phyloP scores from a whole-genome alignment of 179 eudicot species.

The Corrigiola litoralis region DNA sequence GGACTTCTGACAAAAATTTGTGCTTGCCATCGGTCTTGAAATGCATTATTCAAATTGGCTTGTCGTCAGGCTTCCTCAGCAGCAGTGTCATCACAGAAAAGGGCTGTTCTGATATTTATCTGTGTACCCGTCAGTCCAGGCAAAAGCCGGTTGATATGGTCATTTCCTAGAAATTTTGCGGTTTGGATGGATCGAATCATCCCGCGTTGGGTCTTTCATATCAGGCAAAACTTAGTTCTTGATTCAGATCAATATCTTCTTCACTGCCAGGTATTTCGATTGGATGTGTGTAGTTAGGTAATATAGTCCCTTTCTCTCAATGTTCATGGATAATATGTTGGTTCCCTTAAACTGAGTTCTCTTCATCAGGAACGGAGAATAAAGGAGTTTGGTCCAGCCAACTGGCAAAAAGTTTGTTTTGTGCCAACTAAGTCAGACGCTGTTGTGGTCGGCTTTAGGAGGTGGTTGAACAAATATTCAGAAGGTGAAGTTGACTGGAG shows the following conservation, averaged over 20 bases:
- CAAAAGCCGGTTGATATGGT: constrained; percentile 72
- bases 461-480: constrained; percentile 73
- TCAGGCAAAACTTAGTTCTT: constrained; percentile 61
- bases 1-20: too few species aligned
- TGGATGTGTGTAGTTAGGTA: too few species aligned
- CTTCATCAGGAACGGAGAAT: constrained; percentile 50
- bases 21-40: neutral
- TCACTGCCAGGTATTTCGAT: constrained; percentile 53
- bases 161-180: constrained; percentile 60
- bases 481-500: constrained; percentile 62
- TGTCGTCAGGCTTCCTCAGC: constrained; percentile 33
- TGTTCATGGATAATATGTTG: neutral
- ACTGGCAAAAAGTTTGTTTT: constrained; percentile 74
- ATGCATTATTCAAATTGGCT: neutral
- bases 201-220: constrained; percentile 78
- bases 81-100: constrained; percentile 25
- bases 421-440: constrained; percentile 80
- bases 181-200: constrained; percentile 69
- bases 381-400: constrained; percentile 49
- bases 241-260: constrained; percentile 87
- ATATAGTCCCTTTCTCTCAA: neutral
- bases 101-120: constrained; percentile 42
- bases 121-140: constrained; percentile 97
- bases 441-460: constrained; percentile 53
- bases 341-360: neutral